phyloP scores from a whole-genome alignment of 75 land plant species.

The Chamaecyparis obtusa region DNA sequence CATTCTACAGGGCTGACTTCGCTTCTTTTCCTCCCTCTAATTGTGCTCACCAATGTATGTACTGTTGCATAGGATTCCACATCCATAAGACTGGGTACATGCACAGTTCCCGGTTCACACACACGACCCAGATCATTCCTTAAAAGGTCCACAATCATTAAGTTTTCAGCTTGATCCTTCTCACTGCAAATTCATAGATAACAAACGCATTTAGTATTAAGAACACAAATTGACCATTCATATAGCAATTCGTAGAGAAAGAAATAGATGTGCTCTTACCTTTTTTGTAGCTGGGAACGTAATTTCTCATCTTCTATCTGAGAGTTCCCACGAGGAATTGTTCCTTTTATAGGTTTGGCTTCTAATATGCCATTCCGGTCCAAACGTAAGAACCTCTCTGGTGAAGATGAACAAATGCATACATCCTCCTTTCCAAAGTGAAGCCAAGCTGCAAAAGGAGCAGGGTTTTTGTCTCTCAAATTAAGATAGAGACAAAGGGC shows the following conservation, averaged over 20 bases:
- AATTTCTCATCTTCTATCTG: slow-evolving; percentile 72
- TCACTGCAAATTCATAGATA: slow-evolving; percentile 55
- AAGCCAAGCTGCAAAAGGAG: slow-evolving; percentile 98
- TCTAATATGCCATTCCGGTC: slow-evolving; percentile 73
- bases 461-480: slow-evolving; percentile 81
- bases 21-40: slow-evolving; percentile 62
- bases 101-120: slow-evolving; percentile 88
- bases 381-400: slow-evolving; percentile 82
- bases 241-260: neutral
- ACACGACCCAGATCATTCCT: slow-evolving; percentile 98
- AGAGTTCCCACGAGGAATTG: slow-evolving; percentile 83
- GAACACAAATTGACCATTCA: neutral
- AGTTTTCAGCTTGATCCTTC: slow-evolving; percentile 97
- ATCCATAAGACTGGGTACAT: slow-evolving; percentile 93
- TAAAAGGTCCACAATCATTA: slow-evolving; percentile 98
- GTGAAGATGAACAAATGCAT: slow-evolving; percentile 88
- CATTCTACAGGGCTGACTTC: slow-evolving; percentile 68
- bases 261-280: slow-evolving; percentile 43
- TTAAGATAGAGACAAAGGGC: slow-evolving; percentile 66
- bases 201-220: neutral
- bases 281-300: slow-evolving; percentile 62
- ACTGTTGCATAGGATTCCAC: slow-evolving; percentile 97
- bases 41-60: slow-evolving; percentile 96
- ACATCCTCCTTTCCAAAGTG: slow-evolving; percentile 79
- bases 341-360: slow-evolving; percentile 99